Conservation (phyloP, 441 rosid genomes). For the Eruca vesicaria region DNA sequence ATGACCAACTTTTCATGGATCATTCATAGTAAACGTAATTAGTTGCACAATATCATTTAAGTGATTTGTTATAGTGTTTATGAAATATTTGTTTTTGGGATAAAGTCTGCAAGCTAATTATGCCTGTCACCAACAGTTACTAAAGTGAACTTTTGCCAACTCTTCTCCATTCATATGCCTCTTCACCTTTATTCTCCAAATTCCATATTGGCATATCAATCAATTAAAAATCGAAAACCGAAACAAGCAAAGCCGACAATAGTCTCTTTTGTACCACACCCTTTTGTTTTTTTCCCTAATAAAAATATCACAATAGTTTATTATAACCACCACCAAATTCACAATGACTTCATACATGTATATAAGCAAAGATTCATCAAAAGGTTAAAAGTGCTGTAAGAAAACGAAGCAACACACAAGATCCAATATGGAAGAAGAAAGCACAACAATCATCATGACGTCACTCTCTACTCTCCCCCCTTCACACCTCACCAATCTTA, state of each 20-base stretch:
- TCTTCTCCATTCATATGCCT: slow-evolving; percentile 23
- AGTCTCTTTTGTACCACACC: slow-evolving; percentile 33
- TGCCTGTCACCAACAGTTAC: slow-evolving; percentile 22
- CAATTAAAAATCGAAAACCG: slow-evolving; percentile 8
- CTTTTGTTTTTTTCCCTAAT: slow-evolving; percentile 8
- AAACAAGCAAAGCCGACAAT: slow-evolving; percentile 40
- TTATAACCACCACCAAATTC: slow-evolving; percentile 7
- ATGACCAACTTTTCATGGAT: not conserved
- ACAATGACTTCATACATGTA: slow-evolving; percentile 2
- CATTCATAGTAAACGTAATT: not conserved
- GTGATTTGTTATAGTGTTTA: not conserved
- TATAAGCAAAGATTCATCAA: slow-evolving; percentile 16
- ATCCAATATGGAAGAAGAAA: slow-evolving; percentile 60
- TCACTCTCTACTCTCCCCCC: slow-evolving; percentile 65
- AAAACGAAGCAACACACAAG: slow-evolving; percentile 34
- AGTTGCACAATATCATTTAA: not conserved
- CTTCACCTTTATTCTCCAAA: slow-evolving; percentile 29
- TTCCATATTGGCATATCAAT: not conserved
- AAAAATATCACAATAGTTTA: slow-evolving; percentile 10
- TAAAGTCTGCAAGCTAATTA: slow-evolving; percentile 29
- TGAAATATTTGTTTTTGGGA: not conserved
- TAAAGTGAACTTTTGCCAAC: slow-evolving; percentile 37
- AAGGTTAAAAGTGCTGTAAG: slow-evolving; percentile 12
- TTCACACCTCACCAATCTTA: slow-evolving; percentile 49
- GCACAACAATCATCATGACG: slow-evolving; percentile 42